phyloP scores from a whole-genome alignment of 1,284 basidiomycete species.

The Neolentinus lepideus region DNA sequence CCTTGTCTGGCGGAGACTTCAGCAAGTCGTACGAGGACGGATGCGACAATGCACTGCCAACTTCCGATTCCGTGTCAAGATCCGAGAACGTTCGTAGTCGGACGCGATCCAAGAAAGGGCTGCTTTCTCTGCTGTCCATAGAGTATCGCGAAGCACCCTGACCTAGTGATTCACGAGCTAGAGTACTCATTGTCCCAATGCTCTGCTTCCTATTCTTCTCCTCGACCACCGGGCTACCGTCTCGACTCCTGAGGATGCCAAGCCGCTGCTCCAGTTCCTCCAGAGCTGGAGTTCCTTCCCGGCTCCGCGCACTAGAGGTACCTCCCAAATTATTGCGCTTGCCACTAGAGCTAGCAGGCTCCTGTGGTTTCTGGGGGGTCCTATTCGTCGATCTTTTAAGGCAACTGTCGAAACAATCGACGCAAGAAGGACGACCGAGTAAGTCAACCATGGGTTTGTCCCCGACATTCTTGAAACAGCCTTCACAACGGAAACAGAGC shows the following conservation, averaged over 20 bases:
- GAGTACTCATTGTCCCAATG: slow-evolving; percentile 8
- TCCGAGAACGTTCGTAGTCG: background rate
- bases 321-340: slow-evolving; percentile 32
- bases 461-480: slow-evolving; percentile 65
- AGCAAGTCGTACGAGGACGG: background rate
- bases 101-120: slow-evolving; percentile 23
- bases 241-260: slow-evolving; percentile 23
- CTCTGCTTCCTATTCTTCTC: slow-evolving; percentile 8
- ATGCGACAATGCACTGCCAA: background rate
- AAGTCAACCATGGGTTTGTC: slow-evolving; percentile 73
- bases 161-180: slow-evolving; percentile 3
- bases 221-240: slow-evolving; percentile 18
- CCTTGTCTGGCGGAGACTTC: background rate
- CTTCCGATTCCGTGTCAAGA: background rate
- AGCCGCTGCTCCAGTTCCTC: slow-evolving; percentile 50
- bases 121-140: slow-evolving; percentile 6
- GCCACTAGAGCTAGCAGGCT: slow-evolving; percentile 27
- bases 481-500: slow-evolving; percentile 66
- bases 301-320: slow-evolving; percentile 27
- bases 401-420: slow-evolving; percentile 70
- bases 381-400: slow-evolving; percentile 34
- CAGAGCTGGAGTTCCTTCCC: slow-evolving; percentile 57
- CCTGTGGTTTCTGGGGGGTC: background rate
- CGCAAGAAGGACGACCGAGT: slow-evolving; percentile 69
- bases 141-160: slow-evolving; percentile 16